Evolutionary conservation across 768 basidiomycete genomes (phyloP).

Genomic region (Termitomyces sp.): DNA sequence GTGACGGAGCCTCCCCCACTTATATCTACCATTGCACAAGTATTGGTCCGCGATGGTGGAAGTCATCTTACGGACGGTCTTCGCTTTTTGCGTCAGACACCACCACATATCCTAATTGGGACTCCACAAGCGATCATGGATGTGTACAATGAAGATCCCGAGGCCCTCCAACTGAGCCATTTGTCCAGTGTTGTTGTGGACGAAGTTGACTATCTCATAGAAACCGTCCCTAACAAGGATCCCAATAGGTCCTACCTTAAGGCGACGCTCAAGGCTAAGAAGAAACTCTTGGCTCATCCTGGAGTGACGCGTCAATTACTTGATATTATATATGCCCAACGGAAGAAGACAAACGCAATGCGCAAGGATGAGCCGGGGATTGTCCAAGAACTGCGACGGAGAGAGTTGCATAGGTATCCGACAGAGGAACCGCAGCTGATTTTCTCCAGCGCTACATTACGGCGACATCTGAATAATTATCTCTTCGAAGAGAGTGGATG

Average conservation of each 20-base stretch:
- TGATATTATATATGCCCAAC: slow-evolving; percentile 48
- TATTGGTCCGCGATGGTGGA: slow-evolving; percentile 56
- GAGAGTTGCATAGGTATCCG: slow-evolving; percentile 11
- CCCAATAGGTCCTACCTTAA: slow-evolving; percentile 36
- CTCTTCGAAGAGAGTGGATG: slow-evolving; percentile 59
- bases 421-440: slow-evolving; percentile 54
- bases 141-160: slow-evolving; percentile 41
- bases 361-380: slow-evolving; percentile 25
- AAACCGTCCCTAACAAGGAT: slow-evolving; percentile 44
- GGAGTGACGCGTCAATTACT: slow-evolving; percentile 59
- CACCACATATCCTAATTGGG: slow-evolving; percentile 68
- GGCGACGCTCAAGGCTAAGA: slow-evolving; percentile 35
- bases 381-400: slow-evolving; percentile 17
- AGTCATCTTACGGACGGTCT: slow-evolving; percentile 40
- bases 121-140: slow-evolving; percentile 72
- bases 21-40: slow-evolving; percentile 51
- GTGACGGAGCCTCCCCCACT: slow-evolving; percentile 30
- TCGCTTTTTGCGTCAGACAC: slow-evolving; percentile 34
- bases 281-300: slow-evolving; percentile 51
- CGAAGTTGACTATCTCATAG: slow-evolving; percentile 73
- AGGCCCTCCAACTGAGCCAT: slow-evolving; percentile 42
- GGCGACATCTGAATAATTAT: slow-evolving; percentile 50
- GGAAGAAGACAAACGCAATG: slow-evolving; percentile 29
- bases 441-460: slow-evolving; percentile 70
- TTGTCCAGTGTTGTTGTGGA: slow-evolving; percentile 68